These are phyloP conservation scores for Neofusicoccum sp. DNA, from an alignment of 2,329 filamentous ascomycete genomes.

Conservation along the genomic window DNA sequence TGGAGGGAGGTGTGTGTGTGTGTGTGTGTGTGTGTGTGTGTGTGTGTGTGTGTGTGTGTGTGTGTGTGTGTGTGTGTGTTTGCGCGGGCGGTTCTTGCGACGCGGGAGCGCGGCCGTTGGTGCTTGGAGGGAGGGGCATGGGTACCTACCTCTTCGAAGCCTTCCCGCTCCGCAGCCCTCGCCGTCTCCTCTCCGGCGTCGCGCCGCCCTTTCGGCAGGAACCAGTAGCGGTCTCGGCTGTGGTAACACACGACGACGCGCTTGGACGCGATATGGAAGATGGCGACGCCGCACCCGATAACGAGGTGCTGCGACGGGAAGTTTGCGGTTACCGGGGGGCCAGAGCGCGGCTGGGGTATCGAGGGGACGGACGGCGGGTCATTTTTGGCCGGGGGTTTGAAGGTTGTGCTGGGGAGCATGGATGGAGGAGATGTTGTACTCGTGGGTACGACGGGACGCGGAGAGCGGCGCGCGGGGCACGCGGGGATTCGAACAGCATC, in stretches of 20 bases:
- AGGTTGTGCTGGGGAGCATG: neutral
- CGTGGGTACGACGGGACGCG: too few species aligned
- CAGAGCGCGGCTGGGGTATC: neutral
- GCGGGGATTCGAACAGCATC: too few species aligned
- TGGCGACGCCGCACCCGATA: conserved; percentile 46
- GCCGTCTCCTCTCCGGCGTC: conserved; percentile 47
- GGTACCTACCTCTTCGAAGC: conserved; percentile 46
- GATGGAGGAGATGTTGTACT: too few species aligned
- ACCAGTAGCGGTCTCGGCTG: conserved; percentile 41
- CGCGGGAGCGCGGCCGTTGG: too few species aligned
- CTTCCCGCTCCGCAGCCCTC: conserved; percentile 47
- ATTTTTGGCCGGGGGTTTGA: neutral
- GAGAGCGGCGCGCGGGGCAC: too few species aligned
- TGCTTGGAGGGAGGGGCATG: neutral
- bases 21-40: too few species aligned
- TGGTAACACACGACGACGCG: conserved; percentile 51
- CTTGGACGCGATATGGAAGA: conserved; percentile 48
- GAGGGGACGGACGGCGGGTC: neutral
- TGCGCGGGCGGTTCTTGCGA: too few species aligned
- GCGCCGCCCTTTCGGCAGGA: conserved; percentile 50
- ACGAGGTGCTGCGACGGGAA: conserved; percentile 11
- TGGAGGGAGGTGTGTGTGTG: too few species aligned
- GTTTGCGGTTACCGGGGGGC: conserved; percentile 4
- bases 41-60: too few species aligned
- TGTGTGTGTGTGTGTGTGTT: too few species aligned